Percentiles rank a stretch among this genome's conserved stretches.
Evolutionary conservation across 2,329 filamentous ascomycete species (phyloP).

Genomic region (Neonectria faginata): DNA sequence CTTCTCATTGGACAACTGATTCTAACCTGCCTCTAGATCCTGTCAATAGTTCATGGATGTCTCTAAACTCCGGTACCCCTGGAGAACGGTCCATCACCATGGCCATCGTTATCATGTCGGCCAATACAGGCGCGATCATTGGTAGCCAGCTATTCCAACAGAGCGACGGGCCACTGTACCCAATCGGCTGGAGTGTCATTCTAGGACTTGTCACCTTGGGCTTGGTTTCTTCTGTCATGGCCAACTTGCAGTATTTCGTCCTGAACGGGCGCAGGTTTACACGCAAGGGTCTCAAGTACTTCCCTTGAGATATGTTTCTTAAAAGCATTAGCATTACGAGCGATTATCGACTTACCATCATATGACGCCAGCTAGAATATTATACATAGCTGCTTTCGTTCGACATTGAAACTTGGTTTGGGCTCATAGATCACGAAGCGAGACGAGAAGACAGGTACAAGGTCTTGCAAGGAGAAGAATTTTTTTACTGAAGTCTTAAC

Average conservation of each 20-base stretch:
- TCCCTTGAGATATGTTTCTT: constrained; percentile 17
- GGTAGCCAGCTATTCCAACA: constrained; percentile 48
- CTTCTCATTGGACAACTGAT: fast-evolving
- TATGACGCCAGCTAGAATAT: background rate
- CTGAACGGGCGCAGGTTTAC: constrained; percentile 49
- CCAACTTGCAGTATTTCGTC: constrained; percentile 52
- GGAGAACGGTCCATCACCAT: constrained; percentile 49
- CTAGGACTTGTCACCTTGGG: constrained; percentile 42
- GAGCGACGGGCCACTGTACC: constrained; percentile 47
- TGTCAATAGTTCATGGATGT: constrained; percentile 48
- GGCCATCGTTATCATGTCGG: constrained; percentile 50
- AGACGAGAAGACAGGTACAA: background rate
- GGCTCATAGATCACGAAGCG: background rate
- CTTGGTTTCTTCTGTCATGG: constrained; percentile 33
- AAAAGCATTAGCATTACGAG: background rate
- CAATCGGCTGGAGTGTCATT: constrained; percentile 45
- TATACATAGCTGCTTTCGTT: background rate
- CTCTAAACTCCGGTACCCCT: constrained; percentile 45
- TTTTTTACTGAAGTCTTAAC: background rate
- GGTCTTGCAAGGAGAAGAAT: background rate
- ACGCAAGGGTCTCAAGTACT: constrained; percentile 30
- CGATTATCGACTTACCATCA: background rate
- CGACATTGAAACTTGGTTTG: background rate
- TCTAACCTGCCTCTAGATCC: constrained; percentile 30
- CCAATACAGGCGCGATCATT: constrained; percentile 48